phyloP scores from a whole-genome alignment of 768 basidiomycete genomes.

The Russula olivacea region DNA sequence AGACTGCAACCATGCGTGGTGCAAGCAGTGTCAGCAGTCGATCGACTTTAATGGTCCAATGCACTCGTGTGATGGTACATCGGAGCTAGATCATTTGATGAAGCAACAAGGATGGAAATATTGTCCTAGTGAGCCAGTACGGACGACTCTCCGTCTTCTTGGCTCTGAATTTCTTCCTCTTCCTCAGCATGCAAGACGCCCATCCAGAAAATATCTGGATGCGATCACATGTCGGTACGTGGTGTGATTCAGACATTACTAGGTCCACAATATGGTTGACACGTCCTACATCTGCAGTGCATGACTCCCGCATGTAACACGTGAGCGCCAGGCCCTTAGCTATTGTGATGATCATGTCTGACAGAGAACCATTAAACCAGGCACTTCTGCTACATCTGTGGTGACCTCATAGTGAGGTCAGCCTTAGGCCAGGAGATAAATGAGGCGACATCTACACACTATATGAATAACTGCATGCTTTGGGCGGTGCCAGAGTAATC shows the following conservation, averaged over 20 bases:
- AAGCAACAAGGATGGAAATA: conserved; percentile 31
- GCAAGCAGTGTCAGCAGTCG: conserved; percentile 30
- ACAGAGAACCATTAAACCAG: neutral
- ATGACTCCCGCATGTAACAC: conserved; percentile 53
- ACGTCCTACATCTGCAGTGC: conserved; percentile 34
- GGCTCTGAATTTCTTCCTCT: neutral
- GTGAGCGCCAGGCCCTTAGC: conserved; percentile 14
- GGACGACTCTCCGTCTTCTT: neutral
- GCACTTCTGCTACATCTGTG: conserved; percentile 3
- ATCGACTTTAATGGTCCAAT: conserved; percentile 25
- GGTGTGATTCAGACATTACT: neutral
- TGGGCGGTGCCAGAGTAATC: conserved; percentile 24
- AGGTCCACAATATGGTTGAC: neutral
- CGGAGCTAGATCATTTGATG: conserved; percentile 33
- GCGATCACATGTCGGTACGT: conserved; percentile 55
- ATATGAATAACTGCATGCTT: conserved; percentile 30
- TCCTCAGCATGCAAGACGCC: conserved; percentile 42
- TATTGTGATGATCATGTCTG: neutral
- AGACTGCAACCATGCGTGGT: conserved; percentile 31
- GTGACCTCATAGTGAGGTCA: conserved; percentile 34
- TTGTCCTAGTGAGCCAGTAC: conserved; percentile 30
- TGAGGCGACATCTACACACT: conserved; percentile 33
- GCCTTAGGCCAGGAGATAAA: conserved; percentile 24
- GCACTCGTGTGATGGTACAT: conserved; percentile 33
- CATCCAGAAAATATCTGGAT: conserved; percentile 47